A percentile compares a stretch with the other conserved stretches of the same genome.
Conservation (phyloP, 225 moss, liverwort and hornwort genomes). For the Marchantia polymorpha region DNA sequence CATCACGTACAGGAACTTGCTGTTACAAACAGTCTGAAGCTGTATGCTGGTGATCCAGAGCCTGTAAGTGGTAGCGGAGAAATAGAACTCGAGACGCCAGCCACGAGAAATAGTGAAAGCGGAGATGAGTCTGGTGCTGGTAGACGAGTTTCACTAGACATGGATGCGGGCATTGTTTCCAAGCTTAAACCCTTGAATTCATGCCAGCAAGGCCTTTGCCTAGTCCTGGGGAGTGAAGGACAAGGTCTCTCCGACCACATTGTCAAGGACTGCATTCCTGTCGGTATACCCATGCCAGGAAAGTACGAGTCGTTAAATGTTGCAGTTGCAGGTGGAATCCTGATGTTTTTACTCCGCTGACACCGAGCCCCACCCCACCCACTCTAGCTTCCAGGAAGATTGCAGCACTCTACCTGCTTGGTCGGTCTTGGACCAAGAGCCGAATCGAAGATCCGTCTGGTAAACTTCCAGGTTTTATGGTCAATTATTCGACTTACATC, state of each 20-base stretch:
- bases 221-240: conserved; percentile 92
- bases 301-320: conserved; percentile 87
- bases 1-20: conserved; percentile 57
- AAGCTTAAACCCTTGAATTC: conserved; percentile 28
- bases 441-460: too few relatives aligned
- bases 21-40: conserved; percentile 49
- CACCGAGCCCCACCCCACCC: too few relatives aligned
- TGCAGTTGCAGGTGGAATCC: conserved; percentile 94
- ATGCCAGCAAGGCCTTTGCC: conserved; percentile 60
- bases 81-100: not conserved
- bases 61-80: not conserved
- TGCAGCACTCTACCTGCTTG: too few relatives aligned
- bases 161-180: conserved; percentile 1
- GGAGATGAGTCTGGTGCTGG: not conserved
- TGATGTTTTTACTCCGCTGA: conserved; percentile 69
- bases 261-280: conserved; percentile 50
- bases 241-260: conserved; percentile 74
- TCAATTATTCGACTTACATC: too few relatives aligned
- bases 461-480: too few relatives aligned
- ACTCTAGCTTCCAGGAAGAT: too few relatives aligned
- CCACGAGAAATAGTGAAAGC: not conserved
- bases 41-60: conserved; percentile 80
- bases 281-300: conserved; percentile 93
- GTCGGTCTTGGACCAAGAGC: too few relatives aligned
- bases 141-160: conserved; percentile 8